Conservation (phyloP, 495 filamentous ascomycete species). For the Bacidia gigantensis region DNA sequence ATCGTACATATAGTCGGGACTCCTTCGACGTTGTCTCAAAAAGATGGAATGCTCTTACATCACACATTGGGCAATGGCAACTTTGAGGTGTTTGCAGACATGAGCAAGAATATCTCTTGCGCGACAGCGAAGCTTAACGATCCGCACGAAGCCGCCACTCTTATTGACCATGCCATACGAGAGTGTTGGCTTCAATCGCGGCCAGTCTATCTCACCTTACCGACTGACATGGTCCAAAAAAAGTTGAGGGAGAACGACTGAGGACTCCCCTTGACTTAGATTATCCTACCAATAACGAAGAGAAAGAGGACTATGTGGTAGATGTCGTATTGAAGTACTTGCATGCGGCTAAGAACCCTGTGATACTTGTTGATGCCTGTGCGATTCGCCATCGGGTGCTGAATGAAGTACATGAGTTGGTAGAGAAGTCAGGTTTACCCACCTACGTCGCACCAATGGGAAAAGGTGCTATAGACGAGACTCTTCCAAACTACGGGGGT, state of each 20-base stretch:
- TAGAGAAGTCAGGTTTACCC: slow-evolving; percentile 62
- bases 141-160: slow-evolving; percentile 48
- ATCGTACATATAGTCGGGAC: slow-evolving; percentile 55
- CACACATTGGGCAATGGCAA: slow-evolving; percentile 90
- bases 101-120: slow-evolving; percentile 60
- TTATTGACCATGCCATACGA: slow-evolving; percentile 68
- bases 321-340: slow-evolving; percentile 66
- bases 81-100: slow-evolving; percentile 71
- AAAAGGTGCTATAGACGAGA: slow-evolving; percentile 76
- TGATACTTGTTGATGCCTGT: slow-evolving; percentile 86
- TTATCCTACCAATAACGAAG: slow-evolving; percentile 49
- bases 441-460: slow-evolving; percentile 88
- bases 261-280: slow-evolving; percentile 54
- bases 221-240: slow-evolving; percentile 70
- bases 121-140: slow-evolving; percentile 55
- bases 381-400: slow-evolving; percentile 68
- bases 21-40: slow-evolving; percentile 36
- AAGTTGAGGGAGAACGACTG: slow-evolving; percentile 63
- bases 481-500: slow-evolving; percentile 60
- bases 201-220: slow-evolving; percentile 76
- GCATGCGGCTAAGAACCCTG: slow-evolving; percentile 57
- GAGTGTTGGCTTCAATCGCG: slow-evolving; percentile 64
- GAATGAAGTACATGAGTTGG: slow-evolving; percentile 61
- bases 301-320: slow-evolving; percentile 73
- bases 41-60: slow-evolving; percentile 57